phyloP scores from a whole-genome alignment of 2,329 filamentous ascomycete species.

The Penicillium sclerotiorum region DNA sequence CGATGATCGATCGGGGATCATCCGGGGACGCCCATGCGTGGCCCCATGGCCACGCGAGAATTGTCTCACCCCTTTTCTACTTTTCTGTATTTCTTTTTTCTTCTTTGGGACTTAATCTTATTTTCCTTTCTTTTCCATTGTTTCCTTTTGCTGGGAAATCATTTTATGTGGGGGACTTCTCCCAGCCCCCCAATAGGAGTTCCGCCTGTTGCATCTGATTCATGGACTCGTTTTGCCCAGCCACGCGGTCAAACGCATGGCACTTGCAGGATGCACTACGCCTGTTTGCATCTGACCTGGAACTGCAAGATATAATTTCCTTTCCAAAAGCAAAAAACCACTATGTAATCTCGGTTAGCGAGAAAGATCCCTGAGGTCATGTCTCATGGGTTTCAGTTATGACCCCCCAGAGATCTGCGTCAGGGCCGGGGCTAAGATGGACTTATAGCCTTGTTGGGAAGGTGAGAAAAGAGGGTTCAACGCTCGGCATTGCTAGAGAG shows the following conservation, averaged over 20 bases:
- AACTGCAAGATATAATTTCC: not conserved
- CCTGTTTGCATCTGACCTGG: constrained; percentile 8
- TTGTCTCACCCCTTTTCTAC: constrained; percentile 6
- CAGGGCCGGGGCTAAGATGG: not conserved
- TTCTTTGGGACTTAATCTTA: constrained; percentile 8
- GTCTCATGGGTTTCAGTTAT: not conserved
- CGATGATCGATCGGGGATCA: constrained; percentile 27
- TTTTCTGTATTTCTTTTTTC: constrained; percentile 3
- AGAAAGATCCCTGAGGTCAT: not conserved
- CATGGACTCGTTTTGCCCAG: not conserved
- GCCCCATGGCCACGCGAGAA: constrained; percentile 21
- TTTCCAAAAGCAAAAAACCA: not conserved
- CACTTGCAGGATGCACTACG: constrained; percentile 19
- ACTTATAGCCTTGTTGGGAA: constrained; percentile 6
- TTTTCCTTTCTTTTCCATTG: constrained; percentile 5
- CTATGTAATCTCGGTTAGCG: not conserved
- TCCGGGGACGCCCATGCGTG: constrained; percentile 17
- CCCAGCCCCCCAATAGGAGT: not conserved
- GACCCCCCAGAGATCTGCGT: not conserved
- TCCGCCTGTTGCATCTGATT: not conserved
- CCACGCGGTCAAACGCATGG: constrained; percentile 26
- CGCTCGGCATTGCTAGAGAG: not conserved
- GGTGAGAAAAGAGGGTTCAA: constrained; percentile 1
- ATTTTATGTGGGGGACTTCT: constrained; percentile 11
- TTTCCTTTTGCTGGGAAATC: constrained; percentile 3